Conservation (phyloP, 1,139 yeast genomes). For the Hemisphaericaspora lyxosophila region DNA sequence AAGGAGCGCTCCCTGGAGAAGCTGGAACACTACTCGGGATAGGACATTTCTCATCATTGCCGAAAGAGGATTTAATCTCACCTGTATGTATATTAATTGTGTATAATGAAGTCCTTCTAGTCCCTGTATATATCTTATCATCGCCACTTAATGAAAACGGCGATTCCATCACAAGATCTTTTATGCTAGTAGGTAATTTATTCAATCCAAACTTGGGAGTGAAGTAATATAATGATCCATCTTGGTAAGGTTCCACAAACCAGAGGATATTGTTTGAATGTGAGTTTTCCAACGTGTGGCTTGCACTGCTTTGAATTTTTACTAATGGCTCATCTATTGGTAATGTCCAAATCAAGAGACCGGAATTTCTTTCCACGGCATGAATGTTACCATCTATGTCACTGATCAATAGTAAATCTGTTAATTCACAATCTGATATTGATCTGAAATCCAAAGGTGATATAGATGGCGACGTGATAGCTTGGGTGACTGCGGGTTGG, state of each 20-base stretch:
- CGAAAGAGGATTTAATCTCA: constrained; percentile 69
- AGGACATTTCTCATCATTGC: constrained; percentile 42
- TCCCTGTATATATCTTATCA: constrained; percentile 88
- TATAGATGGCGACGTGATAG: constrained; percentile 14
- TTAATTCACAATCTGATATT: constrained; percentile 56
- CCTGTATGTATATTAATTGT: constrained; percentile 78
- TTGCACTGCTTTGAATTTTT: constrained; percentile 37
- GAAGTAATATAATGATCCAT: constrained; percentile 84
- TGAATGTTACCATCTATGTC: constrained; percentile 89
- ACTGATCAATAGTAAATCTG: constrained; percentile 66
- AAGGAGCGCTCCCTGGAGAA: constrained; percentile 10
- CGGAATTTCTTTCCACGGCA: constrained; percentile 76
- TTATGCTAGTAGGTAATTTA: constrained; percentile 78
- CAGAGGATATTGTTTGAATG: constrained; percentile 47
- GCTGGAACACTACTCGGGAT: constrained; percentile 25
- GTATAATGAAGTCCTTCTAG: constrained; percentile 72
- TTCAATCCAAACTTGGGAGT: constrained; percentile 76
- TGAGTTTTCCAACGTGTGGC: constrained; percentile 9
- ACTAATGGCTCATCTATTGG: constrained; percentile 54
- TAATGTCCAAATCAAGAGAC: constrained; percentile 77
- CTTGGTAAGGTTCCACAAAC: constrained; percentile 90
- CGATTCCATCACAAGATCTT: constrained; percentile 74
- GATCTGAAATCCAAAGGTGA: constrained; percentile 40
- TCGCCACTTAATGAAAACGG: constrained; percentile 82
- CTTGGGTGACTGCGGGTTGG: constrained; percentile 4